Percentiles rank a stretch among this genome's conserved stretches.
These are phyloP conservation scores for Piper betle DNA, from an alignment of 164 flowering plant genomes.

Conservation along the genomic window DNA sequence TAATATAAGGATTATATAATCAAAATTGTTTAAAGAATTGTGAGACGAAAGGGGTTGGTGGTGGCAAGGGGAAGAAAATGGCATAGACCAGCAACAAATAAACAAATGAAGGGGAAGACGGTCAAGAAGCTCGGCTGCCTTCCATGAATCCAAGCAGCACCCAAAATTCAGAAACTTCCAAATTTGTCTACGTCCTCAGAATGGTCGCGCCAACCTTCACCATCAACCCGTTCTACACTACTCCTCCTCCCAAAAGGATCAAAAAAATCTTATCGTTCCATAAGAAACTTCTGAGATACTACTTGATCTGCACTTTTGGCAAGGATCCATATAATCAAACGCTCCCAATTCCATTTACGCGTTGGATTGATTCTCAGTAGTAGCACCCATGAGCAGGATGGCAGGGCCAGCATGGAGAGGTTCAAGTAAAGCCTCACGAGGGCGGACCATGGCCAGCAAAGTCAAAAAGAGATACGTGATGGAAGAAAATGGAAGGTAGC, in stretches of 20 bases:
- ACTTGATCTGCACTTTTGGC: too few relatives aligned
- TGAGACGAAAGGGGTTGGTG: too few relatives aligned
- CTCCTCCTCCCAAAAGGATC: not conserved
- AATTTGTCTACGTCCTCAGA: not conserved
- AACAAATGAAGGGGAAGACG: too few relatives aligned
- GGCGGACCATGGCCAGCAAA: not conserved
- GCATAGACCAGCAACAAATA: too few relatives aligned
- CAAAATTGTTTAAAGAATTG: too few relatives aligned
- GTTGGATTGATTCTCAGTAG: not conserved
- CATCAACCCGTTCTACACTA: not conserved
- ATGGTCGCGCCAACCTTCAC: not conserved
- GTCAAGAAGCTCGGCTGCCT: not conserved
- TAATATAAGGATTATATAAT: too few relatives aligned
- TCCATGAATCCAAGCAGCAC: not conserved
- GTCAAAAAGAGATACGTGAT: not conserved
- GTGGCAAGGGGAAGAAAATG: too few relatives aligned
- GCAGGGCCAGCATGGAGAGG: not conserved
- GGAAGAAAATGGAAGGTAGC: not conserved
- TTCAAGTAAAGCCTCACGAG: not conserved
- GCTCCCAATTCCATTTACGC: not conserved
- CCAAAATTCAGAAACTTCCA: conserved; percentile 1
- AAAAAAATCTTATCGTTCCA: not conserved
- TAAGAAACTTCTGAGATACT: not conserved
- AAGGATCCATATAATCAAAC: not conserved
- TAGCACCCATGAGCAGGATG: not conserved